phyloP scores from a whole-genome alignment of 2,329 filamentous ascomycete genomes.

The Fusarium compactum region DNA sequence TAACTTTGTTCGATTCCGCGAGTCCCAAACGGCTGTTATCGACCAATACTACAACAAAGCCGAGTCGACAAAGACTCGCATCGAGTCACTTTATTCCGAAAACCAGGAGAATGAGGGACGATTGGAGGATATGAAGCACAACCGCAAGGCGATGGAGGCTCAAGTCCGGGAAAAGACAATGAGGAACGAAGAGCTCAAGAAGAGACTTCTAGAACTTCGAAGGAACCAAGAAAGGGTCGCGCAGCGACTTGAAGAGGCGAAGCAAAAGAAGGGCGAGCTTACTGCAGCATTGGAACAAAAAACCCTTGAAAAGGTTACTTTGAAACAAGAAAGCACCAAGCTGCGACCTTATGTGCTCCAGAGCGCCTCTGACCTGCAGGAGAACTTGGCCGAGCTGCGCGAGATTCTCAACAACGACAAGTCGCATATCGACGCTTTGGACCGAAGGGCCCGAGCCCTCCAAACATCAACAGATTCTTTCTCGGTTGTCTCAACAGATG shows the following conservation, averaged over 20 bases:
- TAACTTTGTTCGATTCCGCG: constrained; percentile 97
- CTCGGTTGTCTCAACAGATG: constrained; percentile 83
- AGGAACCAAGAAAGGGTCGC: constrained; percentile 86
- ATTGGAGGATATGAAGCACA: constrained; percentile 83
- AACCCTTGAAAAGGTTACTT: constrained; percentile 74
- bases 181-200: constrained; percentile 89
- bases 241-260: constrained; percentile 84
- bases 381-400: constrained; percentile 83
- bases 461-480: constrained; percentile 95
- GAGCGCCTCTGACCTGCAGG: constrained; percentile 85
- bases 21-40: constrained; percentile 89
- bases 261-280: constrained; percentile 81
- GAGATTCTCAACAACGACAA: constrained; percentile 84
- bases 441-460: constrained; percentile 86
- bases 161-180: constrained; percentile 86
- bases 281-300: constrained; percentile 79
- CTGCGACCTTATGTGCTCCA: constrained; percentile 92
- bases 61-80: constrained; percentile 85
- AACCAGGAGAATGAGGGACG: constrained; percentile 89
- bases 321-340: constrained; percentile 88
- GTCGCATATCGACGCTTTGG: constrained; percentile 85
- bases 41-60: constrained; percentile 94
- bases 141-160: constrained; percentile 82
- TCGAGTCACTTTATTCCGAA: constrained; percentile 85
- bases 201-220: constrained; percentile 81